These are phyloP conservation scores for Dictyostelium gargantuum DNA, from an alignment of 208 protist genomes.

Conservation along the genomic window DNA sequence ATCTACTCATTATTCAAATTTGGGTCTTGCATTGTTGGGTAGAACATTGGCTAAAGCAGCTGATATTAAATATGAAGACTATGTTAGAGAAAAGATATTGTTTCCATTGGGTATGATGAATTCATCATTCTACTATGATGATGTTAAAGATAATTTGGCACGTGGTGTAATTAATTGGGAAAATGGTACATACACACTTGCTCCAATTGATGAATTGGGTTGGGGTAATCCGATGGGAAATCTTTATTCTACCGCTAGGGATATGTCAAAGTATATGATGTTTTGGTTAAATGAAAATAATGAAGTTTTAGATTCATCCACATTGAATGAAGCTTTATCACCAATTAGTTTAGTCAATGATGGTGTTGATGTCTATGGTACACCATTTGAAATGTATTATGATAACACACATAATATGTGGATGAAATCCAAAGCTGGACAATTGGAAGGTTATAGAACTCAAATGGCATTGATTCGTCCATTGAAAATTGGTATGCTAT, in stretches of 20 bases:
- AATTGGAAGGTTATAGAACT: neutral
- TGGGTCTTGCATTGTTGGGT: constrained; percentile 12
- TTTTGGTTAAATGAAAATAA: constrained; percentile 41
- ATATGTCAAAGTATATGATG: neutral
- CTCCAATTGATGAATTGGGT: neutral
- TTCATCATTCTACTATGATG: neutral
- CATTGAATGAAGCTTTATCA: constrained; percentile 19
- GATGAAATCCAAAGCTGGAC: constrained; percentile 14
- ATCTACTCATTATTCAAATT: constrained; percentile 36
- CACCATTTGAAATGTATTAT: constrained; percentile 63
- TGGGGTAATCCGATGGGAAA: constrained; percentile 63
- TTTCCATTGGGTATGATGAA: constrained; percentile 28
- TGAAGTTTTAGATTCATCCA: neutral
- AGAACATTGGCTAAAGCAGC: constrained; percentile 27
- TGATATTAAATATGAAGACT: constrained; percentile 12
- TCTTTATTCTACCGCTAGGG: neutral
- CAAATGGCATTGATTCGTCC: neutral
- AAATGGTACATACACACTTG: constrained; percentile 3
- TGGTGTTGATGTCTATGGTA: constrained; percentile 11
- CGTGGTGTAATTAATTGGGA: neutral
- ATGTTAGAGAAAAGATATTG: constrained; percentile 33
- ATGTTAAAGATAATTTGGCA: constrained; percentile 21
- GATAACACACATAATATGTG: neutral
- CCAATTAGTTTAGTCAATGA: constrained; percentile 3
- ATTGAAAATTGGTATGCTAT: constrained; percentile 16